A percentile compares a stretch with the other conserved stretches of the same genome.
phyloP scores from a whole-genome alignment of 257 asterid genomes.

The Craterostigma plantagineum region DNA sequence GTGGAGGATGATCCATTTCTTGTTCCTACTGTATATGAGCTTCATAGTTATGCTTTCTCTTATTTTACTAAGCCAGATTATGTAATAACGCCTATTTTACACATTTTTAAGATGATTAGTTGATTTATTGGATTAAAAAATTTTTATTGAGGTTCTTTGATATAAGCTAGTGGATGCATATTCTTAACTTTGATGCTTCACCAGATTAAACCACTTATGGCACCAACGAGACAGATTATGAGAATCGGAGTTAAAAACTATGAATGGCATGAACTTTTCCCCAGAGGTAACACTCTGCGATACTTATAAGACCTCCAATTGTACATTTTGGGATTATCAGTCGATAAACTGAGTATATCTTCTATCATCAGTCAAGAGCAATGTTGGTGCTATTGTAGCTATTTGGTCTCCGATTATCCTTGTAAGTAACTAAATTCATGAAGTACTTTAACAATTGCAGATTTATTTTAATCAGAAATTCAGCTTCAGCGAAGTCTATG shows the following conservation, averaged over 20 bases:
- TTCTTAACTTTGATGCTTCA: conserved; percentile 4
- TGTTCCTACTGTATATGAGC: too few relatives aligned
- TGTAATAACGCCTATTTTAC: too few relatives aligned
- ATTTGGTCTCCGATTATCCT: conserved; percentile 91
- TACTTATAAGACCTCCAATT: conserved; percentile 1
- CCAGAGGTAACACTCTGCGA: conserved; percentile 30
- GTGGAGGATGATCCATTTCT: too few relatives aligned
- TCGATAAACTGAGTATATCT: neutral
- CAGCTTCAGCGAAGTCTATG: neutral
- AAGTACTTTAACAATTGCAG: neutral
- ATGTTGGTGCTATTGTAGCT: conserved; percentile 82
- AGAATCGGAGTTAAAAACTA: conserved; percentile 61
- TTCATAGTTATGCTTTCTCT: too few relatives aligned
- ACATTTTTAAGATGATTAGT: too few relatives aligned
- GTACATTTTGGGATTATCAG: neutral
- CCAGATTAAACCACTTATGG: conserved; percentile 89
- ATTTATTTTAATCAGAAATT: neutral
- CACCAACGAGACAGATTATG: conserved; percentile 84
- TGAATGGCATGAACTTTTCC: conserved; percentile 97
- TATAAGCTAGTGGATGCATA: too few relatives aligned
- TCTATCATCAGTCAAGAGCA: conserved; percentile 53
- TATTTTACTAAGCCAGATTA: too few relatives aligned
- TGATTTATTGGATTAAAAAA: neutral
- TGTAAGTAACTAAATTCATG: conserved; percentile 29
- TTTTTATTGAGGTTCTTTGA: neutral